Base-by-base conservation (phyloP, 169 alveolate species). In the Babesia divergens region DNA sequence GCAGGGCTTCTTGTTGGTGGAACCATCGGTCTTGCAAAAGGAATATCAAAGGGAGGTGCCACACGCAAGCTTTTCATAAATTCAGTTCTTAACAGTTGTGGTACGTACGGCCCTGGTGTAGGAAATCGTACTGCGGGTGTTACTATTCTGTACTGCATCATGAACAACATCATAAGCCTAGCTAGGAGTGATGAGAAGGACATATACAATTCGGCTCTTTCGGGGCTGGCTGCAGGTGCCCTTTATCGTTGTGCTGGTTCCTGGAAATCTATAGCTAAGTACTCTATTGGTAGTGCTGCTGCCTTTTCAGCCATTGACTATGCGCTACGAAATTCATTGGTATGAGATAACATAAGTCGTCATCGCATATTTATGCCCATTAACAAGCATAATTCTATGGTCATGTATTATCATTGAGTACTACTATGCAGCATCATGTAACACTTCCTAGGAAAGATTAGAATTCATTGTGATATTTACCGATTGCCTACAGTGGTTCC, bases 181-280 rank as follows among this genome's bases (percentile, higher is more conserved):
- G 75, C 90, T 22, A 53, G 80, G 22, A 70, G 87, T 31, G 83
- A 70, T 28, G 84, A 49, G 3, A 91, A 90, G 42, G 95, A 91
- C 55, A 35, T 44, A 35, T 65, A 65, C 35, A 77, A 84, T 49
- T 89, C 96, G 0, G 72, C 91, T 14, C 58, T 84, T 5, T 87
- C 94, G 7, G 96, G 96, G 1, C 75, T 84, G n/a, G 62, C 82
- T 35, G 76, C 96, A 3, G 96, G 96, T n/a, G 94, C 94, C 28
- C 72, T 92, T 6, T 92, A 90, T 53, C 91, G 91, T 64, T 53
- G 83, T 72, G 59, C 89, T 24, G 79, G 89, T 13, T 70, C 70
- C 22, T 83, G 89, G 71, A 50, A 47, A 53, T 50, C 91, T 14
- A 44, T 82, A 11, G 90, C 82, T 40, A 81, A 67, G 47, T 84